Conservation (phyloP, 1,284 basidiomycete genomes). For the Omphalotus olearius region DNA sequence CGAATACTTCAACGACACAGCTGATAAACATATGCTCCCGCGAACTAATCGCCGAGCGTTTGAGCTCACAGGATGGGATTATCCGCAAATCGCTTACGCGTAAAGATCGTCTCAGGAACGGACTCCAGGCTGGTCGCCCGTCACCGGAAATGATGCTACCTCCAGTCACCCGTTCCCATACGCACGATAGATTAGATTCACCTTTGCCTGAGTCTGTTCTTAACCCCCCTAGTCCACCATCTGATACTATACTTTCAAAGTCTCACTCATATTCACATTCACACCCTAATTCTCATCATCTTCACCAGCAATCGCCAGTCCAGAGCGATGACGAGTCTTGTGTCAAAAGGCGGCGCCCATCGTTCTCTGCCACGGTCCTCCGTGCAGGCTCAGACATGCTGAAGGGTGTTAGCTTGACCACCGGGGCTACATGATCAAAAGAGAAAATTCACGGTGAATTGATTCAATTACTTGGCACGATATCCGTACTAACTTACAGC, state of each 20-base stretch:
- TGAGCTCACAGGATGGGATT: constrained; percentile 9
- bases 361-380: constrained; percentile 13
- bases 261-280: not conserved
- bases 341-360: constrained; percentile 12
- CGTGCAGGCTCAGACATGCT: constrained; percentile 30
- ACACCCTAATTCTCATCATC: constrained; percentile 19
- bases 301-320: not conserved
- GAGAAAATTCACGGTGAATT: too few relatives aligned
- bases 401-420: constrained; percentile 21
- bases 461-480: too few relatives aligned
- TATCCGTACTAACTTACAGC: too few relatives aligned
- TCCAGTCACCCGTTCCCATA: too few relatives aligned
- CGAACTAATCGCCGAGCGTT: constrained; percentile 9
- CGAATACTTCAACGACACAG: constrained; percentile 30
- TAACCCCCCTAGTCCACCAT: too few relatives aligned
- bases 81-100: constrained; percentile 9
- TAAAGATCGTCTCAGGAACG: constrained; percentile 13
- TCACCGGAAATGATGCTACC: too few relatives aligned
- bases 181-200: too few relatives aligned
- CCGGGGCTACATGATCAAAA: not conserved
- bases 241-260: too few relatives aligned
- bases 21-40: constrained; percentile 16
- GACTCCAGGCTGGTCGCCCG: constrained; percentile 8
- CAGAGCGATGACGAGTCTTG: too few relatives aligned
- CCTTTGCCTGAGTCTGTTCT: too few relatives aligned